These are phyloP conservation scores for Pseudogymnoascus sp. DNA, from an alignment of 2,329 filamentous ascomycete species.

Conservation along the genomic window DNA sequence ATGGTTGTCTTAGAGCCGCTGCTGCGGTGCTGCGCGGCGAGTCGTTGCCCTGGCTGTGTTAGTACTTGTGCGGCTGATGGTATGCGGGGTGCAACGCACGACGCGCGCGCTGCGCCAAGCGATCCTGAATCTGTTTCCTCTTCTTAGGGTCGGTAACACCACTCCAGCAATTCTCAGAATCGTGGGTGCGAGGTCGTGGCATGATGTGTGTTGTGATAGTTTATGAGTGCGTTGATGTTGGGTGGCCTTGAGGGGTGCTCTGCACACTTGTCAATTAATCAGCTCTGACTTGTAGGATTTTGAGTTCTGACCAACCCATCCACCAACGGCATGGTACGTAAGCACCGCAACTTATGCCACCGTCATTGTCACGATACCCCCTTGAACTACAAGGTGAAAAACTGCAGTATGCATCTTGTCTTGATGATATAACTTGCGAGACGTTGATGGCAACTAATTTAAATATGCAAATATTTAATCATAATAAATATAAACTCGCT, in stretches of 20 bases:
- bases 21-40: not conserved
- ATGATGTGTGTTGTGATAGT: not conserved
- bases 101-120: slow-evolving; percentile 18
- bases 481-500: no score
- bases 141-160: slow-evolving; percentile 16
- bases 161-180: slow-evolving; percentile 15
- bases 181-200: not conserved
- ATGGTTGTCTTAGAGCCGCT: not conserved
- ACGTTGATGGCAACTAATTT: no score
- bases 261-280: not conserved
- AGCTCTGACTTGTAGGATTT: not conserved
- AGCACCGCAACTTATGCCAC: not conserved
- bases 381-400: no score
- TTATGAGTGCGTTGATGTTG: not conserved
- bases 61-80: not conserved
- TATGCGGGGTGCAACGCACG: slow-evolving; percentile 13
- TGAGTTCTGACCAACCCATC: not conserved
- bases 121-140: slow-evolving; percentile 20
- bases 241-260: not conserved
- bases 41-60: not conserved
- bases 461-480: no score
- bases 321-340: not conserved
- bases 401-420: no score
- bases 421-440: no score
- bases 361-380: no score